A percentile compares a stretch with the other conserved stretches of the same genome.
Evolutionary conservation across 495 filamentous ascomycete species (phyloP).

Genomic region (Penicillium argentinense): DNA sequence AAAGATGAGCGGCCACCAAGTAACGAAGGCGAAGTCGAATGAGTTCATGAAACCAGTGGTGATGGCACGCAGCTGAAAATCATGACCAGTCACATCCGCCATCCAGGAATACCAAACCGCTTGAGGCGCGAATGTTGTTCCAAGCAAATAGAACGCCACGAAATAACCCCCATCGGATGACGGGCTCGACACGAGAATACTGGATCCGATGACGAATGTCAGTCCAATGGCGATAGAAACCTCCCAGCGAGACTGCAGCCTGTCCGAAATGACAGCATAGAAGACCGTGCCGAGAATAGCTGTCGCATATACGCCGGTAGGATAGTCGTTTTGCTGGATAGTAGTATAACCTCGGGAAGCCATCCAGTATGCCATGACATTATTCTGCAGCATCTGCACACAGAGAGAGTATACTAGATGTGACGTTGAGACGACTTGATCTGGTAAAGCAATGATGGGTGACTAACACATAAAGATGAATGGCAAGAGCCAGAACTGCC

Average conservation of each 20-base stretch:
- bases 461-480: constrained; percentile 36
- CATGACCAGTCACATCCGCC: constrained; percentile 34
- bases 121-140: constrained; percentile 36
- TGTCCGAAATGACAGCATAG: constrained; percentile 38
- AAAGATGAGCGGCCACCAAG: constrained; percentile 40
- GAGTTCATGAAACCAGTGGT: constrained; percentile 41
- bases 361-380: constrained; percentile 40
- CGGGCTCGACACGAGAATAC: constrained; percentile 29
- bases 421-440: not conserved
- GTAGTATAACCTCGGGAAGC: constrained; percentile 32
- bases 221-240: constrained; percentile 33
- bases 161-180: constrained; percentile 28
- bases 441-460: not conserved
- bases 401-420: constrained; percentile 32
- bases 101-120: constrained; percentile 42
- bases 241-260: constrained; percentile 34
- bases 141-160: constrained; percentile 34
- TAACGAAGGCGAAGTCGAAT: constrained; percentile 38
- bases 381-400: constrained; percentile 34
- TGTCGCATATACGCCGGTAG: constrained; percentile 31
- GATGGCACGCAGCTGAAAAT: constrained; percentile 35
- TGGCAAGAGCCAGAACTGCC: constrained; percentile 37
- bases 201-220: constrained; percentile 32
- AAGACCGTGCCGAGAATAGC: constrained; percentile 32
- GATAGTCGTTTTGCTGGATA: constrained; percentile 38